These are phyloP conservation scores for Saccharomycopsis synnaedendra DNA, from an alignment of 805 yeast species.

Conservation along the genomic window DNA sequence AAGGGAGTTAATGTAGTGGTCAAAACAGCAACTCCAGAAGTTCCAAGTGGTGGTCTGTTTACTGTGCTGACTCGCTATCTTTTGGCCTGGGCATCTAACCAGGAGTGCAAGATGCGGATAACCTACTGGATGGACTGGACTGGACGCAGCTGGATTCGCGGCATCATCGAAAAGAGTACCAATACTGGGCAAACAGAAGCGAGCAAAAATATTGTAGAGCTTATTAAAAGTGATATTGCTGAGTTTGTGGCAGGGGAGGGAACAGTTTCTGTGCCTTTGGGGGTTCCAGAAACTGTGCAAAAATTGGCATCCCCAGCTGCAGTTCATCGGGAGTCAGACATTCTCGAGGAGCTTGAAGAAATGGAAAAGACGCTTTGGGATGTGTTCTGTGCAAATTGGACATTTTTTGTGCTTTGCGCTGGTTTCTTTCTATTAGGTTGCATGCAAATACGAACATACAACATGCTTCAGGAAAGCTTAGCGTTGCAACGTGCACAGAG, in stretches of 20 bases:
- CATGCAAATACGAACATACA: constrained; percentile 4
- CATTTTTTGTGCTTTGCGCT: neutral
- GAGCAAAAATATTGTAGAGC: constrained; percentile 35
- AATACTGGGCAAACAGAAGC: constrained; percentile 66
- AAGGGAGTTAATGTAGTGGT: constrained; percentile 49
- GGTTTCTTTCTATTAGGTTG: neutral
- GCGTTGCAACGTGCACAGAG: constrained; percentile 1
- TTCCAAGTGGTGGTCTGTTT: constrained; percentile 84
- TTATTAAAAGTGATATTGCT: constrained; percentile 21
- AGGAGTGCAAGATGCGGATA: constrained; percentile 46
- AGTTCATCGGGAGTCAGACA: no score
- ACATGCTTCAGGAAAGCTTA: constrained; percentile 3
- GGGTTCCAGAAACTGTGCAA: neutral
- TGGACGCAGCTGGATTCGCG: constrained; percentile 85
- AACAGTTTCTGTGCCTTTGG: neutral
- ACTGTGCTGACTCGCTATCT: constrained; percentile 62
- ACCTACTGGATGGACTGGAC: constrained; percentile 82
- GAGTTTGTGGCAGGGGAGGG: neutral
- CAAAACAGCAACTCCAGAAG: constrained; percentile 77
- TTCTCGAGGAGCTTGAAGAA: constrained; percentile 2
- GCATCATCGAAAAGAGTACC: constrained; percentile 80
- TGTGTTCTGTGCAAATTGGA: constrained; percentile 6
- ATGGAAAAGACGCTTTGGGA: constrained; percentile 15
- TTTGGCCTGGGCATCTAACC: constrained; percentile 62
- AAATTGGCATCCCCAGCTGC: no score